Percentiles rank a stretch among this genome's conserved stretches.
phyloP scores from a whole-genome alignment of 768 basidiomycete genomes.

The Lentinus brumalis region DNA sequence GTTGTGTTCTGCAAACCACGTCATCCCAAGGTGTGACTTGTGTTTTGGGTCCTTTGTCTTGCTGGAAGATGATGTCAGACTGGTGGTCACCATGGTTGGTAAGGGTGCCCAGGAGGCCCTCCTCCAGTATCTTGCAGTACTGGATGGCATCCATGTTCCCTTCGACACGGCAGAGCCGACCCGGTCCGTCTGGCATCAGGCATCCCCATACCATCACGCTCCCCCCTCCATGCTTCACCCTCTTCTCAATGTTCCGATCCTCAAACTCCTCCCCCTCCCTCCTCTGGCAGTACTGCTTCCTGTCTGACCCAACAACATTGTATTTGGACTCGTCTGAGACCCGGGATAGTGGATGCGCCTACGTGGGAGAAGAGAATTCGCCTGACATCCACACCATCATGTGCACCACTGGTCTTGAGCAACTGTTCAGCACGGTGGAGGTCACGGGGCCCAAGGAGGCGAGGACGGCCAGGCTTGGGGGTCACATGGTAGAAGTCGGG shows the following conservation, averaged over 20 bases:
- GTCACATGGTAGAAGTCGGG: background rate
- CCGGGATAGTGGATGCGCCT: background rate
- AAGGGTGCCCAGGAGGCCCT: background rate
- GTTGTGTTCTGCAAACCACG: background rate
- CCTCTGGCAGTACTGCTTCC: conserved; percentile 1
- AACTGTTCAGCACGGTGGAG: background rate
- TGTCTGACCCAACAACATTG: conserved; percentile 5
- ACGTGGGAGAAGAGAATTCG: background rate
- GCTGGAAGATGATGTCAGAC: conserved; percentile 1
- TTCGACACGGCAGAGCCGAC: background rate
- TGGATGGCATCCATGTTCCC: background rate
- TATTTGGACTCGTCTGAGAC: conserved; percentile 14
- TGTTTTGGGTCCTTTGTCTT: conserved; percentile 2
- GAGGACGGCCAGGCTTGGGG: background rate
- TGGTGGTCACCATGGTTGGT: background rate
- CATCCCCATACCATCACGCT: conserved; percentile 5
- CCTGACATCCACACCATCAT: background rate
- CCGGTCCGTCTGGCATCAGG: background rate
- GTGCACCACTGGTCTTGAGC: background rate
- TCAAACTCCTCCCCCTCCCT: conserved; percentile 2
- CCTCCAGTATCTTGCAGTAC: conserved; percentile 2
- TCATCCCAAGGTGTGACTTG: background rate
- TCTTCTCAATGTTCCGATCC: background rate
- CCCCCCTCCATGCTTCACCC: background rate
- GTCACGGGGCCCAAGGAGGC: background rate